These are phyloP conservation scores for Didymella pomorum DNA, from an alignment of 2,329 filamentous ascomycete genomes.

Conservation along the genomic window DNA sequence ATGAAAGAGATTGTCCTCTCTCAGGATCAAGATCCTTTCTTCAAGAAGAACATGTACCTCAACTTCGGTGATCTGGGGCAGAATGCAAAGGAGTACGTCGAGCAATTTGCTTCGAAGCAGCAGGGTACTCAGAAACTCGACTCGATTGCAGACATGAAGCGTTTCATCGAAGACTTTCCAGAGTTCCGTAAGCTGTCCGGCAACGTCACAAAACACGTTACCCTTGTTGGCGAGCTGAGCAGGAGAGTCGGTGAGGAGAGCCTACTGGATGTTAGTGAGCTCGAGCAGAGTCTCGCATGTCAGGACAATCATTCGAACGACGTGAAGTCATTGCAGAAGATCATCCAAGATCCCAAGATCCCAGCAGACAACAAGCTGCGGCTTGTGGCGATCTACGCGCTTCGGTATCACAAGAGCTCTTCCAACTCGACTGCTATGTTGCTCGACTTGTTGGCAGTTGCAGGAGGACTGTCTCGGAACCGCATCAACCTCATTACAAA, in stretches of 20 bases:
- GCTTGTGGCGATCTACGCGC: constrained; percentile 90
- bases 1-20: constrained; percentile 94
- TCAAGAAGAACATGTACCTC: constrained; percentile 98
- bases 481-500: constrained; percentile 82
- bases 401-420: constrained; percentile 88
- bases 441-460: constrained; percentile 83
- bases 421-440: constrained; percentile 85
- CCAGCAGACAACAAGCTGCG: constrained; percentile 84
- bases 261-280: constrained; percentile 92
- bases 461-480: constrained; percentile 79
- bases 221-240: constrained; percentile 91
- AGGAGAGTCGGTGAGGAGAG: constrained; percentile 84
- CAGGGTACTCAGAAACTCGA: constrained; percentile 96
- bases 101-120: constrained; percentile 98
- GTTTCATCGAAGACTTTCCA: constrained; percentile 98
- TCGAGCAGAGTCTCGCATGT: constrained; percentile 95
- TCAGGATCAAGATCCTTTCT: constrained; percentile 97
- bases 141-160: constrained; percentile 98
- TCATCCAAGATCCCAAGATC: constrained; percentile 82
- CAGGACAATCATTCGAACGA: constrained; percentile 94
- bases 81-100: constrained; percentile 98
- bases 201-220: constrained; percentile 98
- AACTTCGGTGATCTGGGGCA: constrained; percentile 96
- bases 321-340: constrained; percentile 87
- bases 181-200: constrained; percentile 97